Evolutionary conservation across 805 yeast genomes (phyloP), one percentile per base, ranked within the genome.

Genomic region (Torulaspora quercuum): DNA sequence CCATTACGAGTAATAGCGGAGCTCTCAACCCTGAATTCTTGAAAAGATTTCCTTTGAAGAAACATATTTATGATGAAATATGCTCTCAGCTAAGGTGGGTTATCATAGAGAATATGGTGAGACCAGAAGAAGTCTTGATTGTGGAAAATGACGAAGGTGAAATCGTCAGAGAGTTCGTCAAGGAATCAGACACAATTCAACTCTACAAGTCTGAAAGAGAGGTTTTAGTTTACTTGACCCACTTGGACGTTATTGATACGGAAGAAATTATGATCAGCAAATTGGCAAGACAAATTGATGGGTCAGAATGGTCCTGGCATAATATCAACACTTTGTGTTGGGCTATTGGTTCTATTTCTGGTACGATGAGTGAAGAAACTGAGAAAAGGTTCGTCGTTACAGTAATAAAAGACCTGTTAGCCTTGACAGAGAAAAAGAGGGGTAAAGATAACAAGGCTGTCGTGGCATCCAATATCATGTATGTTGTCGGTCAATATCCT

Each of bases 131-230:
- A 67, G 98, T 92, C 37, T 72, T 92, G 39, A 78, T 92, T 67
- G 97, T 89, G 33, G 97, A 92, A 64, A 90, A 90, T 60, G 99
- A 92, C 64, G 99, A 92, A 67, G 98, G 98, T 52, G 98, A 92
- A 67, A 90, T 92, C 61, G 98, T 92, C 29, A 78, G 99, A 57
- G 97, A 90, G 57, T 89, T 90, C 48, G 96, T 90, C 39, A 87
- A 86, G 57, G 99, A 92, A 64, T 82, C 92, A 59, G 99, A 92
- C 61, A 92, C 99, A 7, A 92, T 92, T 55, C 95, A 88, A 50
- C 71, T 92, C 44, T 92, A 92, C 70, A 90, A 92, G 66, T 80
- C 90, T 19, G 86, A 89, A 86, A 80, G 97, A 63, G 97, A 92
- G 63, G 95, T 88, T 9, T 70, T 92, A 40, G 98, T 92, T 37